Percentiles rank a stretch among this genome's conserved stretches.
These are phyloP conservation scores for Coemansia sp. DNA, from an alignment of 192 early-diverging fungal genomes.

Conservation along the genomic window DNA sequence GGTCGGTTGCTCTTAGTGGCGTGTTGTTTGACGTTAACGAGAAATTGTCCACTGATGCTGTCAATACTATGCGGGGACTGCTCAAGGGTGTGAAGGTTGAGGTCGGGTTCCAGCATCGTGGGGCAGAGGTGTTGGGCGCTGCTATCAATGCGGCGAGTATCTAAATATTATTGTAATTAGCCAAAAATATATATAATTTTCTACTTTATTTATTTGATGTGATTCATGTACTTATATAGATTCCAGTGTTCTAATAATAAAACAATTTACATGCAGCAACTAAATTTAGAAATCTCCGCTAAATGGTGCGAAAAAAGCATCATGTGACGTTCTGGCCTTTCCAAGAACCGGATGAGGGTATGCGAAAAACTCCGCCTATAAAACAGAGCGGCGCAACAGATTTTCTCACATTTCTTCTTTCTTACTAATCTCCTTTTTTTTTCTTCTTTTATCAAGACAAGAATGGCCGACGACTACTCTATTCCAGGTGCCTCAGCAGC, in stretches of 20 bases:
- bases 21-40: conserved; percentile 36
- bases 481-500: conserved; percentile 32
- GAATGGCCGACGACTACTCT: conserved; percentile 13
- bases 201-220: no score
- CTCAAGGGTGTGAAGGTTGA: not conserved
- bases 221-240: no score
- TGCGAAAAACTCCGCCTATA: not conserved
- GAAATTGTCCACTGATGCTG: conserved; percentile 9
- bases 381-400: not conserved
- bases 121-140: conserved; percentile 34
- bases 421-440: not conserved
- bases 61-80: conserved; percentile 19
- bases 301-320: no score
- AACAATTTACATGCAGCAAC: no score
- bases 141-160: conserved; percentile 41
- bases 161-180: conserved; percentile 10
- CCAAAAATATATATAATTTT: not conserved
- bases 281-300: no score
- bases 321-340: not conserved
- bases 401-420: not conserved
- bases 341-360: not conserved
- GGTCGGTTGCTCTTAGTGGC: conserved; percentile 31
- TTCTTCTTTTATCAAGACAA: not conserved
- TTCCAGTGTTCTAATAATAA: no score
- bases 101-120: conserved; percentile 22